These are phyloP conservation scores for Trypanosoma mega DNA, from an alignment of 208 protist genomes.

Conservation along the genomic window DNA sequence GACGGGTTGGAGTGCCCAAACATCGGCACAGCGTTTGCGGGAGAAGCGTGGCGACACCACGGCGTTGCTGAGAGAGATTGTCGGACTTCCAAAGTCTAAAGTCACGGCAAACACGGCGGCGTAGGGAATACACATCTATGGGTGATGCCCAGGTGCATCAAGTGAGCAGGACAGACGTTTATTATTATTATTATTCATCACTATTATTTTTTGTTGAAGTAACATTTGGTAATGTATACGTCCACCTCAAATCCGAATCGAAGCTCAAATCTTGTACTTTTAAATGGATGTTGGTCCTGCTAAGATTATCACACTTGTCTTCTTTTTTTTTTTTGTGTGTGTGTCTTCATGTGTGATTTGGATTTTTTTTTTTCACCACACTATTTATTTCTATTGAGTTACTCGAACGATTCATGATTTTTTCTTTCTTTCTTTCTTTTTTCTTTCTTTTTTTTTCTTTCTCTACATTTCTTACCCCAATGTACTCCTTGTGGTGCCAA, in stretches of 20 bases:
- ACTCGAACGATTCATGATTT: neutral
- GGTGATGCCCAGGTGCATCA: neutral
- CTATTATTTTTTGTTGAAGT: no score
- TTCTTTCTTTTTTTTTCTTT: constrained; percentile 16
- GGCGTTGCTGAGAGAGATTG: constrained; percentile 60
- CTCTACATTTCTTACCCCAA: constrained; percentile 12
- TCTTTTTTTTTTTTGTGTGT: no score
- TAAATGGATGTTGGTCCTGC: no score
- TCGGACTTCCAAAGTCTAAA: constrained; percentile 59
- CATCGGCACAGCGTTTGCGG: constrained; percentile 48
- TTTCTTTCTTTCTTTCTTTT: constrained; percentile 16
- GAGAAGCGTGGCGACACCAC: constrained; percentile 59
- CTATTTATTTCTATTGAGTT: neutral
- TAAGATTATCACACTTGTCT: no score
- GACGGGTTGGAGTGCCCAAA: constrained; percentile 31
- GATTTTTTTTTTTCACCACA: neutral
- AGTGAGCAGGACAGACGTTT: neutral
- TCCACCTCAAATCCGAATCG: no score
- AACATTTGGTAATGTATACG: no score
- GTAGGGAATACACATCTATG: neutral
- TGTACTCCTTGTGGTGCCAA: constrained; percentile 12
- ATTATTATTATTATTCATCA: no score
- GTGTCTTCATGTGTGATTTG: neutral
- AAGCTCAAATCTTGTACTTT: no score
- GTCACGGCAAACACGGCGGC: neutral